Percentiles rank a stretch among this genome's conserved stretches.
Evolutionary conservation across 1,284 basidiomycete genomes (phyloP).

Genomic region (Cystobasidium slooffiae): DNA sequence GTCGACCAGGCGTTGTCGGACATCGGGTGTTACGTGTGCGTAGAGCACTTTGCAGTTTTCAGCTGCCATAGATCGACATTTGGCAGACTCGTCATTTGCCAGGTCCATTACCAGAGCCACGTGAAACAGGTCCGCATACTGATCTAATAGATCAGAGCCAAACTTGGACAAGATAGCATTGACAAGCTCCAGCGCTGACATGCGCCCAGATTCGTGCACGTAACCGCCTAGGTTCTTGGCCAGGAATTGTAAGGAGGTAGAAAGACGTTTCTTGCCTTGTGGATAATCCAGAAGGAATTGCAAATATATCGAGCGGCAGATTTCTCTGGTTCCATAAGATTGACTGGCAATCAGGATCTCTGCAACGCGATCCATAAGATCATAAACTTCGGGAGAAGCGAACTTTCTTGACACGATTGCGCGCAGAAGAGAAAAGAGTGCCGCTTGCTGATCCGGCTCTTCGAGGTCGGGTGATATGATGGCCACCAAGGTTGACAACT

Average conservation of each 20-base stretch:
- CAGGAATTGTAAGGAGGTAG: conserved; percentile 86
- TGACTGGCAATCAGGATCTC: conserved; percentile 94
- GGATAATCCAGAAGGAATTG: conserved; percentile 98
- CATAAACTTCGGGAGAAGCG: conserved; percentile 95
- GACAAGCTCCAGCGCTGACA: conserved; percentile 89
- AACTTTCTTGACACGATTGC: conserved; percentile 89
- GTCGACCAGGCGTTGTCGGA: conserved; percentile 66
- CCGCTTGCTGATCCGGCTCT: conserved; percentile 82
- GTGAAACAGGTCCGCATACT: conserved; percentile 89
- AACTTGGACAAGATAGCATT: conserved; percentile 85
- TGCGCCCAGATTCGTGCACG: conserved; percentile 83
- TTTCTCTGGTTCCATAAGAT: conserved; percentile 85
- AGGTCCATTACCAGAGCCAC: conserved; percentile 89
- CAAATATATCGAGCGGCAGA: conserved; percentile 83
- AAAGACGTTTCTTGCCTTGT: conserved; percentile 88
- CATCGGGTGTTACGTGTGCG: conserved; percentile 67
- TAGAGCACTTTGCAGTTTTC: conserved; percentile 79
- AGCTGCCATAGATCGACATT: conserved; percentile 85
- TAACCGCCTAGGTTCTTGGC: conserved; percentile 88
- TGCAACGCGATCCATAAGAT: conserved; percentile 93
- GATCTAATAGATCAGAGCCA: conserved; percentile 71
- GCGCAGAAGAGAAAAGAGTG: conserved; percentile 88
- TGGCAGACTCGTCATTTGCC: conserved; percentile 88
- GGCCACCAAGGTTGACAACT: conserved; percentile 83
- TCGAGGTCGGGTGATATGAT: conserved; percentile 90